These are phyloP conservation scores for Aquilaria yunnanensis DNA, from an alignment of 345 rosid species.

Conservation along the genomic window DNA sequence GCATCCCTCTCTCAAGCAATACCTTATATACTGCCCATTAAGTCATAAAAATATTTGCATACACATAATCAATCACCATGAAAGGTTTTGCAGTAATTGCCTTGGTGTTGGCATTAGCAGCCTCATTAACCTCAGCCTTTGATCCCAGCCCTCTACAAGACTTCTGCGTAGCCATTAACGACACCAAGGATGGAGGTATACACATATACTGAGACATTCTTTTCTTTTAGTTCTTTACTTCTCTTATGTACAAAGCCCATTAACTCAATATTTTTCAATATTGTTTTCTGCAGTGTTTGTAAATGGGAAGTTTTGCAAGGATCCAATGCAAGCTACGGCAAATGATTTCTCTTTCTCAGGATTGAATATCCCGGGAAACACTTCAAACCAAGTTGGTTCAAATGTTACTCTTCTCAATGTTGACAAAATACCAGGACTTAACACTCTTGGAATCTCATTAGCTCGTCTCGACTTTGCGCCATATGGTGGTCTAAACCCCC, in stretches of 20 bases:
- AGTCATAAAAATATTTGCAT: background rate
- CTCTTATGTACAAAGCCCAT: no score
- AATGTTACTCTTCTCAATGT: conserved; percentile 11
- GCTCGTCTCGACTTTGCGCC: conserved; percentile 24
- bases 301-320: conserved; percentile 33
- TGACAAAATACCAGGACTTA: conserved; percentile 17
- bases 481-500: conserved; percentile 21
- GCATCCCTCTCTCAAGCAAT: background rate
- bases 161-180: conserved; percentile 20
- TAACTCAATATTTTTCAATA: background rate
- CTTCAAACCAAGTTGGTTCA: conserved; percentile 17
- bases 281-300: conserved; percentile 20
- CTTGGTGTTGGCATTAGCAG: conserved; percentile 12
- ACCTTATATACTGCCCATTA: no score
- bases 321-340: conserved; percentile 19
- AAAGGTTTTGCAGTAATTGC: conserved; percentile 5
- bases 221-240: background rate
- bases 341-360: conserved; percentile 21
- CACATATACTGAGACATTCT: background rate
- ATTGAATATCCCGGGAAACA: conserved; percentile 15
- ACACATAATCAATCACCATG: background rate
- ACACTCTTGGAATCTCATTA: conserved; percentile 23
- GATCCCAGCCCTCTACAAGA: conserved; percentile 29
- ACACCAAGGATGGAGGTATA: conserved; percentile 8
- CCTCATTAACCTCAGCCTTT: conserved; percentile 10